Evolutionary conservation across 2,329 filamentous ascomycete genomes (phyloP).

Genomic region (Magnaporthiopsis rhizophila): DNA sequence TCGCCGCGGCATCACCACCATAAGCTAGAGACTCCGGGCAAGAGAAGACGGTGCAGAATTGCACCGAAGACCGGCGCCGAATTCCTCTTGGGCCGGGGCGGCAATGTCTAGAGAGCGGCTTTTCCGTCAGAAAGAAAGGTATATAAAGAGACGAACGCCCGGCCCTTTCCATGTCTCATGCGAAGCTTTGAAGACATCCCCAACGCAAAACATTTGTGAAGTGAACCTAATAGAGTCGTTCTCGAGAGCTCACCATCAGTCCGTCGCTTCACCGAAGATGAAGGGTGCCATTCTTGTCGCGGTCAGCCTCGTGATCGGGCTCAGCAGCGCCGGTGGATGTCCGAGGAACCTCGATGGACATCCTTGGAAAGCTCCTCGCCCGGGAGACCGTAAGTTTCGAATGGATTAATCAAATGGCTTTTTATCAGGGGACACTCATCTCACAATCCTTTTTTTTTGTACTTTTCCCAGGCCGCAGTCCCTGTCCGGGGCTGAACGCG

Average conservation of each 20-base stretch:
- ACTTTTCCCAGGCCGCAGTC: conserved; percentile 25
- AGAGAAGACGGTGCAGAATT: too few relatives aligned
- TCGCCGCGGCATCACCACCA: not conserved
- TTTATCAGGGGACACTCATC: too few relatives aligned
- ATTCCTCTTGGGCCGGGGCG: too few relatives aligned
- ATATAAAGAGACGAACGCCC: too few relatives aligned
- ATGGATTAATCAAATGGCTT: too few relatives aligned
- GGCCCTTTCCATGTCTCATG: too few relatives aligned
- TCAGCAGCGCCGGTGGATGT: not conserved
- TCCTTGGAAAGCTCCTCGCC: not conserved
- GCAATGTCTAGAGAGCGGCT: too few relatives aligned
- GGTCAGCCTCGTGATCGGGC: not conserved
- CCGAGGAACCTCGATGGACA: not conserved
- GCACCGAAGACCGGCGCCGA: too few relatives aligned
- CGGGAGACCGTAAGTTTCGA: not conserved
- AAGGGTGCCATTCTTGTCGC: not conserved
- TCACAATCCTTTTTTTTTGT: not conserved
- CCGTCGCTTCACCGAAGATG: not conserved
- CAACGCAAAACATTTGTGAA: too few relatives aligned
- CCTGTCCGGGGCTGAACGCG: conserved; percentile 45
- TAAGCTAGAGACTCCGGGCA: not conserved
- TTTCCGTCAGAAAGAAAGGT: too few relatives aligned
- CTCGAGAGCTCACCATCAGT: not conserved
- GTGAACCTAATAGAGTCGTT: not conserved
- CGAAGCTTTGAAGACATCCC: too few relatives aligned